Evolutionary conservation across 352 stramenopile species (phyloP), one percentile per base, ranked within the genome.

Genomic region (Phytophthora cactorum): DNA sequence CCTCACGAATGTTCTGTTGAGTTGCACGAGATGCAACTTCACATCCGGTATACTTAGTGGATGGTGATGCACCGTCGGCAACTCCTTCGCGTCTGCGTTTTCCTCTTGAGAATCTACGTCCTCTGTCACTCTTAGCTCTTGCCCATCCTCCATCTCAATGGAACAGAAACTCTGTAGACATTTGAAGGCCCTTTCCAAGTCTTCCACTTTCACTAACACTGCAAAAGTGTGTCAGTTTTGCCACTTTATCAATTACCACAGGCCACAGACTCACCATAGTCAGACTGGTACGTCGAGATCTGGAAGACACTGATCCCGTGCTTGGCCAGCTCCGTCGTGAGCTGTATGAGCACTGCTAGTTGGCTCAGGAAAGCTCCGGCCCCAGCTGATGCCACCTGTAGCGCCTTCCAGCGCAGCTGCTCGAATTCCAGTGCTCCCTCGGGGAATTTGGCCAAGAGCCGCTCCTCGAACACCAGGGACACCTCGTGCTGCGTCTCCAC

Each of bases 241-340:
- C 29, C 11, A 49, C 9, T 7, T 7, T 29, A 65, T 36, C 57
- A 38, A 51, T 25, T 39, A 12, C 39, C 47, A 53, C 28, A n/a
- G 15, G 11, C 14, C 14, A 22, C 41, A 28, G 5, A 43, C 77
- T 54, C 45, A 88, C 81, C 80, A 41, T 88, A 91, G 62, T 91
- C 82, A 8, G 80, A 87, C 51, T 91, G 82, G 66, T 89, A 91
- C 14, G 82, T 88, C 4, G 82, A 91, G 72, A 91, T 84, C 77
- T 89, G 81, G 58, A 89, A 89, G 15, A 91, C 82, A 49, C 78
- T 88, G 59, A 91, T 73, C 6, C 66, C 49, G 52, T 88, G 66
- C 27, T 53, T 58, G 17, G 82, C 82, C 36, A 91, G 68, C 53
- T 81, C 75, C 29, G 72, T 81, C 28, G 82, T 91, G 67, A 91